phyloP scores from a whole-genome alignment of 1,139 yeast species.

The Debaryomyces coudertii region DNA sequence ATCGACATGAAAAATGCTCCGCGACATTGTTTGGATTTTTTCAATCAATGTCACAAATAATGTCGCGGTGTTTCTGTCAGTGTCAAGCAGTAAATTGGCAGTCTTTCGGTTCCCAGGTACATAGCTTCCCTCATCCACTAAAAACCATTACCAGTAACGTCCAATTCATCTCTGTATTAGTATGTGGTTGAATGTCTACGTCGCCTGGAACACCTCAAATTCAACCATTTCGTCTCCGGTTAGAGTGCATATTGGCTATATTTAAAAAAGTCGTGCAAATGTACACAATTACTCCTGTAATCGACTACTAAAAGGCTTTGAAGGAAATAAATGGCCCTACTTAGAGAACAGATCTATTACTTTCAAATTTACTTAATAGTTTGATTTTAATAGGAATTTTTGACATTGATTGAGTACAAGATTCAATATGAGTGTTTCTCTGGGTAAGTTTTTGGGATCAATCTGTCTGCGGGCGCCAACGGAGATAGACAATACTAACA shows the following conservation, averaged over 20 bases:
- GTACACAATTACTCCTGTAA: conserved; percentile 5
- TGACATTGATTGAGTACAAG: conserved; percentile 5
- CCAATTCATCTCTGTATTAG: too few species aligned
- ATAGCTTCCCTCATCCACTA: too few species aligned
- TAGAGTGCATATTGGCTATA: conserved; percentile 1
- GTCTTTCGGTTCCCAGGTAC: not conserved
- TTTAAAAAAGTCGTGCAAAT: conserved; percentile 1
- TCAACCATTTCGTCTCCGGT: not conserved
- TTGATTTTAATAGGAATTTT: conserved; percentile 2
- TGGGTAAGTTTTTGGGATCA: conserved; percentile 26
- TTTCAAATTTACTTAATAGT: conserved; percentile 1
- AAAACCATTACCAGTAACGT: too few species aligned
- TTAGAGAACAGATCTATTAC: not conserved
- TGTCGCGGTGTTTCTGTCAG: not conserved
- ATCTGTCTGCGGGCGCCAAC: not conserved
- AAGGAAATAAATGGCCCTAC: not conserved
- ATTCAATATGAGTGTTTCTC: conserved; percentile 29
- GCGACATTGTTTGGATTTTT: conserved; percentile 11
- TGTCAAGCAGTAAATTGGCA: not conserved
- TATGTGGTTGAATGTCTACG: too few species aligned
- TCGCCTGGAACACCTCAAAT: not conserved
- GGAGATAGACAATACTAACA: conserved; percentile 11
- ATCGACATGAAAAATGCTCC: conserved; percentile 15
- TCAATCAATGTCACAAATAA: conserved; percentile 2
- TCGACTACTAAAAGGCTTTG: not conserved